phyloP scores from a whole-genome alignment of 257 asterid genomes.

The Solanum rostratum region DNA sequence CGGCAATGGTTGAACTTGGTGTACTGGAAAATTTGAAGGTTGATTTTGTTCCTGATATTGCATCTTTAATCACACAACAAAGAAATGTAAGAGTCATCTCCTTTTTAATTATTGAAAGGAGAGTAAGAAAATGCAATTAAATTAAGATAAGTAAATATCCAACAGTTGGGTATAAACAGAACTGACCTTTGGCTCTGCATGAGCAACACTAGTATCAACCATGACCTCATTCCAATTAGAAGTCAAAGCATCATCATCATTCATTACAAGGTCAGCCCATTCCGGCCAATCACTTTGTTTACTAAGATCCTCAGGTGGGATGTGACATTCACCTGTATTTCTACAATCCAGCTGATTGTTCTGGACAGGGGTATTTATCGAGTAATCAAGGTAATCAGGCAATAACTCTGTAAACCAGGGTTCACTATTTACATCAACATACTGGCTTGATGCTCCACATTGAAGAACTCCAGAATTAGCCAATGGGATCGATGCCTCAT shows the following conservation, averaged over 20 bases:
- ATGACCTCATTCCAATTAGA: constrained; percentile 61
- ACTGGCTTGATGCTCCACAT: constrained; percentile 40
- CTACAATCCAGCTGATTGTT: constrained; percentile 28
- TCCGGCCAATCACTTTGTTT: constrained; percentile 56
- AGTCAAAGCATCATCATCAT: constrained; percentile 38
- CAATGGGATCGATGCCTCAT: constrained; percentile 28
- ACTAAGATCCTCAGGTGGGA: neutral
- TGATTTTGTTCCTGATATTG: constrained; percentile 27
- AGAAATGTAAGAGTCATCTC: neutral
- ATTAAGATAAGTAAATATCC: neutral
- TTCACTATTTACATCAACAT: constrained; percentile 21
- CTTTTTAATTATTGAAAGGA: neutral
- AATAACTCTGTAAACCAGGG: constrained; percentile 46
- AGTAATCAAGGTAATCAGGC: constrained; percentile 44
- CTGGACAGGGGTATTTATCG: constrained; percentile 28
- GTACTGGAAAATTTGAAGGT: constrained; percentile 23
- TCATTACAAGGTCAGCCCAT: constrained; percentile 62
- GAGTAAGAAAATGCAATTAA: neutral
- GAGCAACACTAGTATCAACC: constrained; percentile 33
- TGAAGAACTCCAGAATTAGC: constrained; percentile 40
- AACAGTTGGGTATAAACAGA: neutral
- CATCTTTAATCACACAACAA: constrained; percentile 15
- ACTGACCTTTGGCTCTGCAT: constrained; percentile 35
- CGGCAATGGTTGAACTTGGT: constrained; percentile 33
- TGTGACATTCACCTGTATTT: constrained; percentile 1